Evolutionary conservation across 208 protist genomes (phyloP).

Genomic region (Angomonas deanei): DNA sequence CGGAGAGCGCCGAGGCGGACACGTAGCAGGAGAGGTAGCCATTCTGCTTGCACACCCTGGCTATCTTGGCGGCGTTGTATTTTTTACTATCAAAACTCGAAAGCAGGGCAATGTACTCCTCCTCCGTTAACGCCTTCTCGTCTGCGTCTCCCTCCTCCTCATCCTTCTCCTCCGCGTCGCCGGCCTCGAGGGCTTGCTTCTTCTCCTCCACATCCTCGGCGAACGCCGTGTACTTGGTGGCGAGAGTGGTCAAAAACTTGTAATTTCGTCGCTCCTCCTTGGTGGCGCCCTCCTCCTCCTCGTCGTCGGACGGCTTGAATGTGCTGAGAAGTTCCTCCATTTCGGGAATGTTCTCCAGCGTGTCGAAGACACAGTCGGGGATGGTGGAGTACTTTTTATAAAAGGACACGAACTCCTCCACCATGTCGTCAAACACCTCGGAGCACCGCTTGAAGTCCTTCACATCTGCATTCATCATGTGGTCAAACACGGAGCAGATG

Average conservation of each 20-base stretch:
- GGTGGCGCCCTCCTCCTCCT: conserved; percentile 10
- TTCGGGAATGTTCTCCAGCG: background rate
- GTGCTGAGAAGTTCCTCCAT: background rate
- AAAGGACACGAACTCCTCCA: background rate
- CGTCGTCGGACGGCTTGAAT: conserved; percentile 19
- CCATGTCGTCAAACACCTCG: background rate
- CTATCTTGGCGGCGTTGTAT: conserved; percentile 41
- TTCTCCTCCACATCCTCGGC: conserved; percentile 18
- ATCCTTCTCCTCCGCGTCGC: conserved; percentile 27
- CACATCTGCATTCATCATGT: conserved; percentile 14
- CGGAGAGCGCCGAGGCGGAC: conserved; percentile 43
- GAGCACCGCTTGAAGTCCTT: background rate
- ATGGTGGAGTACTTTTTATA: background rate
- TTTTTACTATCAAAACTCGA: conserved; percentile 18
- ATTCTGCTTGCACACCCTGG: conserved; percentile 30
- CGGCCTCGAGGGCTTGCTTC: conserved; percentile 21
- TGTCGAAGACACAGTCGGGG: background rate
- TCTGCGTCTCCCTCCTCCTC: conserved; percentile 23
- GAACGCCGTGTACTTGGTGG: background rate
- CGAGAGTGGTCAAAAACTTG: background rate
- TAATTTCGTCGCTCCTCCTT: background rate
- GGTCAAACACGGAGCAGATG: conserved; percentile 48
- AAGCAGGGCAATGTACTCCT: conserved; percentile 20
- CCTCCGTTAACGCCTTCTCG: conserved; percentile 17
- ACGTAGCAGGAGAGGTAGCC: conserved; percentile 44